phyloP scores from a whole-genome alignment of 1,284 basidiomycete species.

The Laetiporus sulphureus region DNA sequence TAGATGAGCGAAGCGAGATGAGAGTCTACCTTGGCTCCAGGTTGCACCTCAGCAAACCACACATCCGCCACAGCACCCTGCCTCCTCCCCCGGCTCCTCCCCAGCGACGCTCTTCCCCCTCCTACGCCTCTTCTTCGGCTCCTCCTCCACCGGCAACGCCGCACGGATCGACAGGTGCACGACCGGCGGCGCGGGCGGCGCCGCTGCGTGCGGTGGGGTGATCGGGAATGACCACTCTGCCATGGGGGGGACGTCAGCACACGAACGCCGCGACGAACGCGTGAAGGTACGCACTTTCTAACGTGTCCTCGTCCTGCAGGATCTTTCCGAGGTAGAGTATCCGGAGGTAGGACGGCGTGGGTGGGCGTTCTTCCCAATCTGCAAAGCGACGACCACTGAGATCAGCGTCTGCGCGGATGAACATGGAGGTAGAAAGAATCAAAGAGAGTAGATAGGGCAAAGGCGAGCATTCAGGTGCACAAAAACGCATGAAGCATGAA shows the following conservation, averaged over 20 bases:
- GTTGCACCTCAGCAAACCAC: slow-evolving; percentile 23
- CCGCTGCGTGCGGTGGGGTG: slow-evolving; percentile 31
- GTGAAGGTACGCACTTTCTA: slow-evolving; percentile 47
- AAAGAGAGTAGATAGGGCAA: no score
- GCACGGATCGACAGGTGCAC: slow-evolving; percentile 78
- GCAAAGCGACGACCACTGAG: slow-evolving; percentile 6
- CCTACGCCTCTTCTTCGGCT: slow-evolving; percentile 35
- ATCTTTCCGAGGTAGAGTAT: slow-evolving; percentile 80
- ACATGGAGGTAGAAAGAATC: no score
- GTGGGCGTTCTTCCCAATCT: slow-evolving; percentile 82
- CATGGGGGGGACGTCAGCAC: background rate
- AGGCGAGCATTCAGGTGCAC: no score
- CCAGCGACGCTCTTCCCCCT: slow-evolving; percentile 7
- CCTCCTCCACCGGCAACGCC: slow-evolving; percentile 43
- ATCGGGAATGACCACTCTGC: slow-evolving; percentile 46
- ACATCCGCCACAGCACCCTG: slow-evolving; percentile 23
- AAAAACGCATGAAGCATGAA: no score
- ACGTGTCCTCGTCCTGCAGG: slow-evolving; percentile 76
- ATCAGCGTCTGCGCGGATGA: no score
- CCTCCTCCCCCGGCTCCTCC: slow-evolving; percentile 15
- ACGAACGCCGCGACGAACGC: slow-evolving; percentile 3
- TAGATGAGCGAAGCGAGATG: no score
- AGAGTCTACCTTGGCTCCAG: no score
- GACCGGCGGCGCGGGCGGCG: slow-evolving; percentile 32
- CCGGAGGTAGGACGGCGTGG: slow-evolving; percentile 72